Percentiles rank a stretch among this genome's conserved stretches.
Evolutionary conservation across 768 basidiomycete species (phyloP).

Genomic region (Postia placenta): DNA sequence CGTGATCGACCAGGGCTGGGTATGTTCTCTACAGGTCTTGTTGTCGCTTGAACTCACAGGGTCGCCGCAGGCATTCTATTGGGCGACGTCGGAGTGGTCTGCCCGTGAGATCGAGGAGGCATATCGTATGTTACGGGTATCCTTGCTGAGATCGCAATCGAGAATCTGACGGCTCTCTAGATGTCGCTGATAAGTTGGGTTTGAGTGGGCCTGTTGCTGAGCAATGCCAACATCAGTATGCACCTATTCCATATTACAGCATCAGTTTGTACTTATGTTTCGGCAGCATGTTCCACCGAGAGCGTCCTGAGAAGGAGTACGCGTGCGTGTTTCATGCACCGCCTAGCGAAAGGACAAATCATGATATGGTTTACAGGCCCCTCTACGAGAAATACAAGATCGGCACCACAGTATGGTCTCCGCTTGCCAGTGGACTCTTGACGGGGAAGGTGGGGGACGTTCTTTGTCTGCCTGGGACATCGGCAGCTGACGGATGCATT

Average conservation of each 20-base stretch:
- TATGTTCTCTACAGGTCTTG: constrained; percentile 14
- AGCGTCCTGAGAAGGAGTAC: constrained; percentile 78
- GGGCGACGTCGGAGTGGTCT: constrained; percentile 79
- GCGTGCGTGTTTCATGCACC: constrained; percentile 30
- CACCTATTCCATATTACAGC: constrained; percentile 2
- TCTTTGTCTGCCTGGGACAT: neutral
- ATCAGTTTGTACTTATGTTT: neutral
- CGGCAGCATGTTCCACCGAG: constrained; percentile 66
- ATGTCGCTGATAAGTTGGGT: constrained; percentile 60
- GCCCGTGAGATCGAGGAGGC: constrained; percentile 65
- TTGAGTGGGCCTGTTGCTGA: constrained; percentile 70
- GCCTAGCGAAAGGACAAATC: constrained; percentile 1
- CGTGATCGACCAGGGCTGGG: constrained; percentile 70
- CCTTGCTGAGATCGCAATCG: neutral
- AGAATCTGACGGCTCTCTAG: constrained; percentile 23
- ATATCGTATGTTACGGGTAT: constrained; percentile 36
- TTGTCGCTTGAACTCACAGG: neutral
- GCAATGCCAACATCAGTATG: constrained; percentile 68
- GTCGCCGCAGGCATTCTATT: constrained; percentile 48
- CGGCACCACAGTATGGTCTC: constrained; percentile 70
- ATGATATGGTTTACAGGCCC: constrained; percentile 29
- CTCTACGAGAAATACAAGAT: constrained; percentile 62
- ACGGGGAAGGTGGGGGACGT: constrained; percentile 60
- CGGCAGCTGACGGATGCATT: neutral
- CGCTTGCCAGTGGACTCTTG: constrained; percentile 70